phyloP scores from a whole-genome alignment of 2,329 filamentous ascomycete genomes.

The Sclerotinia spermophila region DNA sequence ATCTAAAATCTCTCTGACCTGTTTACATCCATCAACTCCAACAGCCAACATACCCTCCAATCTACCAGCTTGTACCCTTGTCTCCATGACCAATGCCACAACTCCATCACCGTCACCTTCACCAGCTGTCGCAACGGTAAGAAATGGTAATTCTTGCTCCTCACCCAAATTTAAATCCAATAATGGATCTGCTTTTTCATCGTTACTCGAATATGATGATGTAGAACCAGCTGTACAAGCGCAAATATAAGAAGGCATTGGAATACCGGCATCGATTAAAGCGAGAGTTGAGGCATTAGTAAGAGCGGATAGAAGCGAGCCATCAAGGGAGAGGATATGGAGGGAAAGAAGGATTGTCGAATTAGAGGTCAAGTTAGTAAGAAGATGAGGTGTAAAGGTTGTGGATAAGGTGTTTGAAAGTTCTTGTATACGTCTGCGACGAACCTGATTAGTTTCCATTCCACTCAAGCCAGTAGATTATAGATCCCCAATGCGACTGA shows the following conservation, averaged over 20 bases:
- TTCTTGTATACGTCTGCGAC: conserved; percentile 68
- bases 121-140: conserved; percentile 81
- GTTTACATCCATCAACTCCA: conserved; percentile 85
- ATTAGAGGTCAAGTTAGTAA: conserved; percentile 86
- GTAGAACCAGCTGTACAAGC: conserved; percentile 85
- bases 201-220: conserved; percentile 59
- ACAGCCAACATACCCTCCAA: conserved; percentile 92
- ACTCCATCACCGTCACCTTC: conserved; percentile 62
- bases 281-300: conserved; percentile 90
- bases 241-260: conserved; percentile 87
- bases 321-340: conserved; percentile 86
- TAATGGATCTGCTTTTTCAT: conserved; percentile 70
- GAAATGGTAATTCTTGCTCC: conserved; percentile 81
- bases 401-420: conserved; percentile 75
- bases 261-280: conserved; percentile 89
- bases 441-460: conserved; percentile 15
- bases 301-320: conserved; percentile 81
- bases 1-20: conserved; percentile 78
- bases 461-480: background rate
- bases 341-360: conserved; percentile 78
- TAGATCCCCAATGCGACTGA: background rate
- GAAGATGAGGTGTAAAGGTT: conserved; percentile 72
- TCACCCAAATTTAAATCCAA: conserved; percentile 76
- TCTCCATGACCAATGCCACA: conserved; percentile 80
- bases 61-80: conserved; percentile 73